Conservation (phyloP, 805 yeast genomes). For the Myxozyma geophila region DNA sequence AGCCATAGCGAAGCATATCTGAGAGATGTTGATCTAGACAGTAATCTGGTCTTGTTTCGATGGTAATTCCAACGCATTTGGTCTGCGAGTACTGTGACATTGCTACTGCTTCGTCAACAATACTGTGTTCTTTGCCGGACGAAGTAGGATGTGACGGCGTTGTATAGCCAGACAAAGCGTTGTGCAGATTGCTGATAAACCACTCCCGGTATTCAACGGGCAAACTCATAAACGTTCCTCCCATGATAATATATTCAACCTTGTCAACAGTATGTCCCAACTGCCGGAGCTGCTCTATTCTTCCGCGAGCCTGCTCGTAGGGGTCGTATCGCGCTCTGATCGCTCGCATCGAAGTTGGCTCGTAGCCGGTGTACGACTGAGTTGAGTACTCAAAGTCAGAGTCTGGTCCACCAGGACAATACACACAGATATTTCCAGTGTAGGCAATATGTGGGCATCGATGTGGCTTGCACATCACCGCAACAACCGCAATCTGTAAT, state of each 20-base stretch:
- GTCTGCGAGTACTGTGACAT: constrained; percentile 93
- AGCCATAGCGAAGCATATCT: constrained; percentile 95
- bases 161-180: constrained; percentile 90
- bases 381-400: constrained; percentile 97
- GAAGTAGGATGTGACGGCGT: constrained; percentile 49
- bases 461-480: constrained; percentile 99
- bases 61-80: constrained; percentile 97
- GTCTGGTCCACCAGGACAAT: constrained; percentile 99
- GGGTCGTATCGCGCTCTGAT: constrained; percentile 98
- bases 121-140: neutral
- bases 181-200: constrained; percentile 87
- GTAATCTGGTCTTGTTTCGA: constrained; percentile 97
- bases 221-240: constrained; percentile 97
- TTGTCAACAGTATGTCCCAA: constrained; percentile 96
- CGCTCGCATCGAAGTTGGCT: constrained; percentile 99
- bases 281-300: constrained; percentile 93
- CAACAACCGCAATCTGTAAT: constrained; percentile 83
- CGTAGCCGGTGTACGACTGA: constrained; percentile 97
- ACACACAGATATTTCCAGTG: constrained; percentile 97
- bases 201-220: constrained; percentile 87
- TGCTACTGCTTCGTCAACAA: constrained; percentile 84
- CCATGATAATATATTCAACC: constrained; percentile 97
- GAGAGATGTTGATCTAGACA: constrained; percentile 94
- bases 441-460: constrained; percentile 99
- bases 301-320: constrained; percentile 96